These are phyloP conservation scores for Bruguiera sexangula DNA, from an alignment of 345 rosid species.

Conservation along the genomic window DNA sequence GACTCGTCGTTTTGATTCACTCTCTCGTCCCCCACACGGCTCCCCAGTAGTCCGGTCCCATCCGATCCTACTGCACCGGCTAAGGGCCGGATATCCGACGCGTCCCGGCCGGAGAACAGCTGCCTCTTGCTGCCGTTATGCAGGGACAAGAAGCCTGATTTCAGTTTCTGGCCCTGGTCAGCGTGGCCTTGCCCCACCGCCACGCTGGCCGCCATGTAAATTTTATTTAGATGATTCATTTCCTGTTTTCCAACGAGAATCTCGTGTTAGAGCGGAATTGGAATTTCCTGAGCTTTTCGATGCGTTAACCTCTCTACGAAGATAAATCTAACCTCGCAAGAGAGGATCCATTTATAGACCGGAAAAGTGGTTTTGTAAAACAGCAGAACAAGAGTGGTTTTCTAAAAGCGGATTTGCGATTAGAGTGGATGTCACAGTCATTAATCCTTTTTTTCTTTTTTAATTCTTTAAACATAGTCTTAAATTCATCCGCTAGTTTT, in stretches of 20 bases:
- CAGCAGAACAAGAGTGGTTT: conserved; percentile 14
- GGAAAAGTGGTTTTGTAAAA: background rate
- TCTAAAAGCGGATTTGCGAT: background rate
- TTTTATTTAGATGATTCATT: conserved; percentile 54
- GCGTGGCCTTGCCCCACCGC: conserved; percentile 63
- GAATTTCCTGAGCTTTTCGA: accelerated
- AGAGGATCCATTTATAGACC: conserved; percentile 17
- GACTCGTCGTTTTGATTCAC: conserved; percentile 59
- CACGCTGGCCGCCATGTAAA: conserved; percentile 75
- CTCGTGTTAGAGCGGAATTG: too few relatives aligned
- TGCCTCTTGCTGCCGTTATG: conserved; percentile 47
- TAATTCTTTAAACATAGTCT: too few relatives aligned
- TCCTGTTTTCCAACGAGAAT: background rate
- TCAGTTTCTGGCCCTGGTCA: conserved; percentile 55
- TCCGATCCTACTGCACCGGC: conserved; percentile 42
- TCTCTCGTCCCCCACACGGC: conserved; percentile 11
- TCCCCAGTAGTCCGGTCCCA: conserved; percentile 22
- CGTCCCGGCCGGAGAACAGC: conserved; percentile 28
- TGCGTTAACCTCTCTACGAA: background rate
- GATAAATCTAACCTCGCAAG: accelerated
- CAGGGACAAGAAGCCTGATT: conserved; percentile 41
- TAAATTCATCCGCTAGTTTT: too few relatives aligned
- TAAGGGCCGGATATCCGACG: conserved; percentile 55
- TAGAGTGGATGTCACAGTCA: too few relatives aligned
- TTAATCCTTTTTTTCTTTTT: too few relatives aligned